Percentiles rank a stretch among this genome's conserved stretches.
These are phyloP conservation scores for Staphylotrichum longicolle DNA, from an alignment of 495 filamentous ascomycete species.

Conservation along the genomic window DNA sequence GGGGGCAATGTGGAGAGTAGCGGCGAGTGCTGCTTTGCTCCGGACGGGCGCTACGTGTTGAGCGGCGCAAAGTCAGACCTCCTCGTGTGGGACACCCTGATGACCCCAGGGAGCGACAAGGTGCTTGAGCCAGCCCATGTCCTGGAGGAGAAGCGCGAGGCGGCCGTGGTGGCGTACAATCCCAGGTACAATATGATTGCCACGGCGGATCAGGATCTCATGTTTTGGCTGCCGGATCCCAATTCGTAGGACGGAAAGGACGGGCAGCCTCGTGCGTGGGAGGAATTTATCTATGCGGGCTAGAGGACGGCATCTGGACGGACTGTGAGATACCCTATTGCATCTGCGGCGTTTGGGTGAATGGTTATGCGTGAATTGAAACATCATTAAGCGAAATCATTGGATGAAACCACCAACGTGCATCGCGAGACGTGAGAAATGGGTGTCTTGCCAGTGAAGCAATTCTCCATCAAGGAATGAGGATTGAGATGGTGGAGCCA, in stretches of 20 bases:
- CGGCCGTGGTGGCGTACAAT: constrained; percentile 80
- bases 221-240: constrained; percentile 86
- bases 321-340: constrained; percentile 24
- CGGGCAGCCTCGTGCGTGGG: background rate
- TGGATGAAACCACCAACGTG: no score
- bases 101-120: constrained; percentile 52
- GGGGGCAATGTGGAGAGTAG: constrained; percentile 45
- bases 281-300: background rate
- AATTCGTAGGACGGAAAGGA: constrained; percentile 40
- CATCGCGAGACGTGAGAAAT: no score
- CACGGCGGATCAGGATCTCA: constrained; percentile 79
- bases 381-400: no score
- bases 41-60: constrained; percentile 82
- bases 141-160: constrained; percentile 63
- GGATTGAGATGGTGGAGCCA: background rate
- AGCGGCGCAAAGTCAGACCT: constrained; percentile 72
- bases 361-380: no score
- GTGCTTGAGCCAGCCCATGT: constrained; percentile 62
- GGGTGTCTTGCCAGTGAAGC: no score
- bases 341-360: constrained; percentile 11
- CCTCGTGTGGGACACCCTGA: constrained; percentile 78
- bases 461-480: no score
- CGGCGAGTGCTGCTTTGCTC: constrained; percentile 83
- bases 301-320: constrained; percentile 24
- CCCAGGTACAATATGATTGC: constrained; percentile 87